Base-by-base conservation (phyloP, 176 grass and related monocot species). In the Triticum urartu region DNA sequence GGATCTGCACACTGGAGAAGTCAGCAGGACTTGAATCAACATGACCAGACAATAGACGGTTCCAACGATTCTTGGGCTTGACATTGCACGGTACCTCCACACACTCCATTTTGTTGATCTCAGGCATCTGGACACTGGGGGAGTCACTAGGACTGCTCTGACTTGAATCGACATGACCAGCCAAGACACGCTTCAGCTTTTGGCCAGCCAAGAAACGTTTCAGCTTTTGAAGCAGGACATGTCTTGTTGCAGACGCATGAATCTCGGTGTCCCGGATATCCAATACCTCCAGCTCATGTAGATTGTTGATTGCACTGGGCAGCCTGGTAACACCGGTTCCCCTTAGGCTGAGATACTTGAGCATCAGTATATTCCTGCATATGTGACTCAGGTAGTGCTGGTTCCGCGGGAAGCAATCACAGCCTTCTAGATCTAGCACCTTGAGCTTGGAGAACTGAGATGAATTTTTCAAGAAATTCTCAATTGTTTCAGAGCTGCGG, bases 181-280 rank as follows among this genome's bases (percentile, higher is more conserved):
- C 4, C 12, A 50, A 15, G 3, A 50, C 4, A 50, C 1, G 12
- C 47, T 50, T 50, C 47, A 50, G 47, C 11, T 50, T 50, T 50
- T 52, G 48, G 17, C 76, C 89, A 83, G 56, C 74, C 3, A 91
- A n/a, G 10, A 91, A 40, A 0, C 22, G 85, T 34, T 87, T 87
- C 26, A 91, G n/a, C 25, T 78, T 81, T 3, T 40, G 25, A 4
- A 91, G 85, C 0, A n/a, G 4, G 9, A 87, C 0, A 25, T 58
- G 3, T 18, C 1, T 40, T 56, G 61, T 83, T 45, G 35, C 64
- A 11, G 0, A 8, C 0, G 1, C 11, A 42, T 8, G 7, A 18
- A 91, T 47, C 2, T 66, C 1, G 3, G 50, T 91, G 17, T 80
- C 21, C 0, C 89, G 34, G 61, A 91, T 83, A 58, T 84, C 85